Conservation (phyloP, 2,329 filamentous ascomycete species). For the Ascochyta koolunga region DNA sequence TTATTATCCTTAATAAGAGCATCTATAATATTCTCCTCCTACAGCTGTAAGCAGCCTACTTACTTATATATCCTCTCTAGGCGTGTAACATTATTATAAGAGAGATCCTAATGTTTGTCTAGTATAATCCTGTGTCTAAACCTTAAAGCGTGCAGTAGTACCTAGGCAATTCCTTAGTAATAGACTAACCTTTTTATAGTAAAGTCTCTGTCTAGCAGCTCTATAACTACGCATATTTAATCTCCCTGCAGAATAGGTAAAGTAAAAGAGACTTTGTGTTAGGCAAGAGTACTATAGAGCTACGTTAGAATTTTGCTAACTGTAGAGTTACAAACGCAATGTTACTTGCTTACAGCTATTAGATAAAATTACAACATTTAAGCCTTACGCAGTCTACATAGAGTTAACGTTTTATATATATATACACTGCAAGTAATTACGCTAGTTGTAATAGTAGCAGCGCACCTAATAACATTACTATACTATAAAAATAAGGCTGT, state of each 20-base stretch:
- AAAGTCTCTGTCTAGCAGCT: conserved; percentile 10
- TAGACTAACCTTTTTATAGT: conserved; percentile 4
- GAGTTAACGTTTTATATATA: conserved; percentile 9
- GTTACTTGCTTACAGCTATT: neutral
- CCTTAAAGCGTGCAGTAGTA: conserved; percentile 14
- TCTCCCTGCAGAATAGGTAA: neutral
- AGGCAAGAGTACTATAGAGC: neutral
- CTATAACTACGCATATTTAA: neutral
- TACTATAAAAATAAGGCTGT: neutral
- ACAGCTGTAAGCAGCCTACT: too few species aligned
- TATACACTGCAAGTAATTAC: conserved; percentile 8
- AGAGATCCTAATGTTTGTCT: too few species aligned
- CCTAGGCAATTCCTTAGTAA: conserved; percentile 7
- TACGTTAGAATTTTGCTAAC: neutral
- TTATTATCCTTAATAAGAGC: conserved; percentile 16
- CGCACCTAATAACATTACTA: conserved; percentile 7
- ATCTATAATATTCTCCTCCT: too few species aligned
- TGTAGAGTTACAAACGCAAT: neutral
- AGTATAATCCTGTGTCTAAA: conserved; percentile 3
- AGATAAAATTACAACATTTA: conserved; percentile 1
- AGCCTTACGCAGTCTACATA: conserved; percentile 2
- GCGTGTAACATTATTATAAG: too few species aligned
- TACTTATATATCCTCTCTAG: too few species aligned
- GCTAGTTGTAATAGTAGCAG: conserved; percentile 10
- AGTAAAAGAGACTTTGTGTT: too few species aligned